Conservation (phyloP, 2,329 filamentous ascomycete species). For the Trichocomaceae sp. region DNA sequence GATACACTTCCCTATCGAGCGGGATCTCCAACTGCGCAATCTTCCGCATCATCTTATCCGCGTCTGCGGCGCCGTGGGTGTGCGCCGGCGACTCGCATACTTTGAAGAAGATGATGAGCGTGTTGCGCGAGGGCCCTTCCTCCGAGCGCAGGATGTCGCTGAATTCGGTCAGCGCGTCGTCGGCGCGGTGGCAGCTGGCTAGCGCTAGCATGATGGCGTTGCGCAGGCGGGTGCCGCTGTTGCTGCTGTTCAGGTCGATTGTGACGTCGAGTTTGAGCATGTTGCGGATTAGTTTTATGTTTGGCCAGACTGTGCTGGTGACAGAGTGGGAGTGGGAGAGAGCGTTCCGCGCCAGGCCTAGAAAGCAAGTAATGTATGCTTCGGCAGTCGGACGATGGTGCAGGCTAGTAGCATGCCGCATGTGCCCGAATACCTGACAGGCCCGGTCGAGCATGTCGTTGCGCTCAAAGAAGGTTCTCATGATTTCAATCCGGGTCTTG, state of each 20-base stretch:
- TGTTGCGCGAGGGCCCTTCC: constrained; percentile 82
- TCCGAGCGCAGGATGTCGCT: constrained; percentile 69
- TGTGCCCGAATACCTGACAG: constrained; percentile 79
- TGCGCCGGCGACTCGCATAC: constrained; percentile 57
- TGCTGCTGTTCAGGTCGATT: constrained; percentile 66
- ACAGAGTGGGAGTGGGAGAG: no score
- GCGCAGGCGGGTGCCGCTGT: constrained; percentile 66
- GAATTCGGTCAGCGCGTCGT: constrained; percentile 72
- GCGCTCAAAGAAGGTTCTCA: constrained; percentile 75
- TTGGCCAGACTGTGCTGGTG: constrained; percentile 53
- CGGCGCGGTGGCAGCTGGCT: constrained; percentile 58
- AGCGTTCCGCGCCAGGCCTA: constrained; percentile 66
- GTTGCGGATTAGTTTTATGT: constrained; percentile 73
- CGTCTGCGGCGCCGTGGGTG: constrained; percentile 36
- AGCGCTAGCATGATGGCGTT: constrained; percentile 88
- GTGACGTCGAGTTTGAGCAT: constrained; percentile 89
- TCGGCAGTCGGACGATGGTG: constrained; percentile 61
- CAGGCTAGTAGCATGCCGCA: constrained; percentile 68
- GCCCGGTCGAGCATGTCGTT: constrained; percentile 75
- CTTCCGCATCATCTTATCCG: constrained; percentile 48
- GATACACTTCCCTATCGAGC: constrained; percentile 65
- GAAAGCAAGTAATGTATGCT: constrained; percentile 71
- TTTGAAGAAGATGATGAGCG: constrained; percentile 72
- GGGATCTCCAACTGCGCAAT: constrained; percentile 70
- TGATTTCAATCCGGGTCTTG: constrained; percentile 61